Evolutionary conservation across 495 filamentous ascomycete genomes (phyloP).

Genomic region (Penicillium verhagenii): DNA sequence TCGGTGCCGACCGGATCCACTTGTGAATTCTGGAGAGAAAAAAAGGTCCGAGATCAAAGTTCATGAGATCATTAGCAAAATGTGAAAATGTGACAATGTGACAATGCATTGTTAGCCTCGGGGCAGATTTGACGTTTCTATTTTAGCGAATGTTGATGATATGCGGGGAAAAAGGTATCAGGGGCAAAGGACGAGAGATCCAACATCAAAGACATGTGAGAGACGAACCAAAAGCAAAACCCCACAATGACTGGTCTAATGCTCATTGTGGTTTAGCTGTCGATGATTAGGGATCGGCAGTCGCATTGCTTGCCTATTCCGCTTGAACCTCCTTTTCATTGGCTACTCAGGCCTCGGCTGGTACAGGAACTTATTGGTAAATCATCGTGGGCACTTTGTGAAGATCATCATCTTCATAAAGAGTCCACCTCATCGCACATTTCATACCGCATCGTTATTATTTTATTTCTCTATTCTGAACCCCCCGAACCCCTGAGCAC

Average conservation of each 20-base stretch:
- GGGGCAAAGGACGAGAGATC: too few relatives aligned
- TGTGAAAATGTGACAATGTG: too few relatives aligned
- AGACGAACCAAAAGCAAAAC: background rate
- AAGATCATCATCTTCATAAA: background rate
- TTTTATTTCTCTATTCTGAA: background rate
- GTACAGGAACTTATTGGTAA: background rate
- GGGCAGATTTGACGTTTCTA: too few relatives aligned
- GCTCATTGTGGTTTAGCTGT: background rate
- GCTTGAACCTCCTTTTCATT: background rate
- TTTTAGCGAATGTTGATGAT: too few relatives aligned
- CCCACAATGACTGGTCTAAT: background rate
- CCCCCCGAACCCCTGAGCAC: background rate
- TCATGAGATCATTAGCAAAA: too few relatives aligned
- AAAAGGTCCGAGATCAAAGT: too few relatives aligned
- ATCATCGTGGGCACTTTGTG: background rate
- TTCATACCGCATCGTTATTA: background rate
- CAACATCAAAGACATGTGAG: too few relatives aligned
- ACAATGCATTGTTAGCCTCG: too few relatives aligned
- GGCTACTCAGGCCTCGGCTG: background rate
- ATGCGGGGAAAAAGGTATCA: too few relatives aligned
- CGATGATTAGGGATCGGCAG: background rate
- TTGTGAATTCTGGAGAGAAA: too few relatives aligned
- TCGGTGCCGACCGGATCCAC: too few relatives aligned
- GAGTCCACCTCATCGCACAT: background rate
- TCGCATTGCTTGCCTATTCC: background rate